Evolutionary conservation across 495 filamentous ascomycete genomes (phyloP).

Genomic region (Cenococcum geophilum): DNA sequence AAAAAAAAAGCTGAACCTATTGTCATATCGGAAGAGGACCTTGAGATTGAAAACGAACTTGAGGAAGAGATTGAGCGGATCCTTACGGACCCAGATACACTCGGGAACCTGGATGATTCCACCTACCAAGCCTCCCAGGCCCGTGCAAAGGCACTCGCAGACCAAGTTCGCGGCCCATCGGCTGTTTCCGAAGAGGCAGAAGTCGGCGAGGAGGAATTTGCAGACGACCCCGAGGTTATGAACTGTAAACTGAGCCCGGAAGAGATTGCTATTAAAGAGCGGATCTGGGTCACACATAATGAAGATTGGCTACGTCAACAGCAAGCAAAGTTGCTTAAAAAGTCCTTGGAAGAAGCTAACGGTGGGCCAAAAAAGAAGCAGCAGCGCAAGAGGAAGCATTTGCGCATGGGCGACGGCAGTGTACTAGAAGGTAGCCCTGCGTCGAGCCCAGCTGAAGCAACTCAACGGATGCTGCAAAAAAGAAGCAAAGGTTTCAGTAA

Average conservation of each 20-base stretch:
- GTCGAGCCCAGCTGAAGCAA: conserved; percentile 63
- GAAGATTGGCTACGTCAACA: conserved; percentile 79
- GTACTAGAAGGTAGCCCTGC: conserved; percentile 46
- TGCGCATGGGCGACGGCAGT: conserved; percentile 51
- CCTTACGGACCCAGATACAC: conserved; percentile 14
- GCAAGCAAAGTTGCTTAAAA: conserved; percentile 67
- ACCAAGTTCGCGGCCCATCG: neutral
- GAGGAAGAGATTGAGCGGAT: conserved; percentile 33
- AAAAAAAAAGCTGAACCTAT: conserved; percentile 22
- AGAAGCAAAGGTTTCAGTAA: conserved; percentile 58
- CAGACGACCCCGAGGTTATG: conserved; percentile 74
- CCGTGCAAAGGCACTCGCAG: conserved; percentile 3
- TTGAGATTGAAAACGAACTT: conserved; percentile 34
- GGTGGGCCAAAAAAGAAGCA: conserved; percentile 24
- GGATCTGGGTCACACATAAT: conserved; percentile 90
- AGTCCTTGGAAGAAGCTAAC: conserved; percentile 51
- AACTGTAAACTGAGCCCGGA: conserved; percentile 64
- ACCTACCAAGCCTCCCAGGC: neutral
- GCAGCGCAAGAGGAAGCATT: conserved; percentile 42
- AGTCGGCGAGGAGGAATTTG: conserved; percentile 71
- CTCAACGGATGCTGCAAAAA: conserved; percentile 63
- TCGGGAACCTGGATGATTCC: conserved; percentile 9
- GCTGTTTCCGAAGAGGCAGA: conserved; percentile 39
- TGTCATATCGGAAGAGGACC: conserved; percentile 33
- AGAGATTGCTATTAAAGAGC: conserved; percentile 73